These are phyloP conservation scores for Colletotrichum sojae DNA, from an alignment of 2,329 filamentous ascomycete species.

Conservation along the genomic window DNA sequence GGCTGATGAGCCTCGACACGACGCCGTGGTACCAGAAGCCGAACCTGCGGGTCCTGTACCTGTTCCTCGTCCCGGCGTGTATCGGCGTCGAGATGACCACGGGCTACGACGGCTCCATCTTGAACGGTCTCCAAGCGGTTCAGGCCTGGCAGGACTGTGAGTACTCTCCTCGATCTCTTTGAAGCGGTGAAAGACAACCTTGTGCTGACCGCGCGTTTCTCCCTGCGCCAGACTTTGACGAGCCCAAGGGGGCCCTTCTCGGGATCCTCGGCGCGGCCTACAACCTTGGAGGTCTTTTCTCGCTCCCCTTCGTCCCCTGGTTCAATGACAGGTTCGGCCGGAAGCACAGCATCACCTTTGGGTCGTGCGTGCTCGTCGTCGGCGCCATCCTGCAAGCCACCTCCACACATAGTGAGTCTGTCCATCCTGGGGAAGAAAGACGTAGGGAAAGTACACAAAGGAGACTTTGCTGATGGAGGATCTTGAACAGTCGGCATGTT, in stretches of 20 bases:
- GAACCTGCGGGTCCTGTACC: too few relatives aligned
- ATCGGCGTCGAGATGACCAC: too few relatives aligned
- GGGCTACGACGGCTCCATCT: conserved; percentile 49
- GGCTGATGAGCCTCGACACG: too few relatives aligned
- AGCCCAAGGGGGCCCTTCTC: conserved; percentile 51
- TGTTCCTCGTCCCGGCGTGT: too few relatives aligned
- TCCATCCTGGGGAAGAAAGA: too few relatives aligned
- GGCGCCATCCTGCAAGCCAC: conserved; percentile 51
- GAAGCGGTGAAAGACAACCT: too few relatives aligned
- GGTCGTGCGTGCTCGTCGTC: conserved; percentile 47
- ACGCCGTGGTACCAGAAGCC: too few relatives aligned
- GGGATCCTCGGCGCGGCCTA: conserved; percentile 56
- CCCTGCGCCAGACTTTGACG: conserved; percentile 46
- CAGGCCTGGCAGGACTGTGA: conserved; percentile 48
- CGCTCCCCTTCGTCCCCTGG: conserved; percentile 51
- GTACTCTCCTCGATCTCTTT: too few relatives aligned
- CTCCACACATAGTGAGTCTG: conserved; percentile 41
- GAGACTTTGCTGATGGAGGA: too few relatives aligned
- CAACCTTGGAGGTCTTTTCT: conserved; percentile 56
- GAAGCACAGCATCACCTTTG: conserved; percentile 50
- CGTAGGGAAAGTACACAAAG: too few relatives aligned
- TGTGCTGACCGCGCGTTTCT: too few relatives aligned
- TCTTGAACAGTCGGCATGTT: conserved; percentile 42
- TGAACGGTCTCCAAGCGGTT: conserved; percentile 57
- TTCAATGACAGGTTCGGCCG: conserved; percentile 58